Evolutionary conservation across 2,329 filamentous ascomycete species (phyloP), one percentile per base, ranked within the genome.

Genomic region (Pestalotiopsis sp.): DNA sequence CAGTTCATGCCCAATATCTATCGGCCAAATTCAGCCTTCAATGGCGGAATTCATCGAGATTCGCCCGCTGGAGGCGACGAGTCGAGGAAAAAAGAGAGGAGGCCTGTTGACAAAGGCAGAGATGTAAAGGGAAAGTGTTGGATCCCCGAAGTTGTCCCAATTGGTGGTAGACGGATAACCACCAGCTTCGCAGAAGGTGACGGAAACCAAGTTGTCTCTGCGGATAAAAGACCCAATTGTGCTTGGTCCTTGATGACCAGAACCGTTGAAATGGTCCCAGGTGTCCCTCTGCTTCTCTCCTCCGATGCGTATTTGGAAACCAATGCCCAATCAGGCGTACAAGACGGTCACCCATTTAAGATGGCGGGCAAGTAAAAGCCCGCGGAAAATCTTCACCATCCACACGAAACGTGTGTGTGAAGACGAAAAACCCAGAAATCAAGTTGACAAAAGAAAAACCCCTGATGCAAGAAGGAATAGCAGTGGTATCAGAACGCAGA

Each of bases 401-500:
- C 45, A 52, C 45, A 52, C 45, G 45, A 49, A 66, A 49, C n/a
- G 39, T 25, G 38, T 63, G 27, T 59, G 27, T 20, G 39, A 49
- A 64, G 14, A 36, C 17, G 11, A 39, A 41, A 39, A 49, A 27
- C 61, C 61, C 61, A 64, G 27, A 57, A 13, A 14, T 20, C 25
- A 66, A 60, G 36, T 41, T 23, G 52, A 66, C 64, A 66, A 66
- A 72, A 74, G 76, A 75, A 71, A 78, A 36, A 52, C 72, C 76
- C 77, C 66, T 75, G 74, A 77, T 78, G 77, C 76, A 75, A 73
- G 61, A 45, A 72, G 73, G 68, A 78, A 79, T 77, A 77, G 73
- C 75, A 75, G 71, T 78, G 78, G 78, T 80, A 80, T 80, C 77
- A 78, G 73, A 78, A 73, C 75, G 76, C 73, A 78, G 76, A 36